phyloP scores from a whole-genome alignment of 148 eudicot genomes.

The Silene conica region DNA sequence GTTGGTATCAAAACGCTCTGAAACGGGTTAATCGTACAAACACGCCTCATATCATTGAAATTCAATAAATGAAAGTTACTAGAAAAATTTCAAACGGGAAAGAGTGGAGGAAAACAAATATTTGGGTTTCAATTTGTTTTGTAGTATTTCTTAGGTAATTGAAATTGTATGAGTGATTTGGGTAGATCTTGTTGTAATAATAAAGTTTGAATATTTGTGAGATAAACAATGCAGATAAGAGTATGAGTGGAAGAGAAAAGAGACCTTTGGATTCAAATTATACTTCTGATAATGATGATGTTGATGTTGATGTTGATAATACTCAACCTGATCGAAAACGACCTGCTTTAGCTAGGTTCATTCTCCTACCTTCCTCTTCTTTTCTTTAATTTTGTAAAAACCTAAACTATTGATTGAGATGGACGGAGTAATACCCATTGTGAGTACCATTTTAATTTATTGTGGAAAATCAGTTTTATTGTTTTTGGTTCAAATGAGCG shows the following conservation, averaged over 20 bases:
- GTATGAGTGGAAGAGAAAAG: slow-evolving; percentile 60
- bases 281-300: slow-evolving; percentile 28
- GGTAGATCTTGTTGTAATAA: not conserved
- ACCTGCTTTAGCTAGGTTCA: slow-evolving; percentile 90
- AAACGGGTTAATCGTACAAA: too few species aligned
- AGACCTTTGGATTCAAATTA: slow-evolving; percentile 58
- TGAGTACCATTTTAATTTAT: too few species aligned
- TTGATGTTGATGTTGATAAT: slow-evolving; percentile 55
- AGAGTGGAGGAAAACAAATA: too few species aligned
- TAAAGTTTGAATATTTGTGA: slow-evolving; percentile 13
- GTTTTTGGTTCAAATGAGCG: too few species aligned
- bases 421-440: too few species aligned
- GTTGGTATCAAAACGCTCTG: too few species aligned
- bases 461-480: too few species aligned
- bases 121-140: slow-evolving; percentile 2
- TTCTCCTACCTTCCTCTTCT: not conserved
- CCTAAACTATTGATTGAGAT: too few species aligned
- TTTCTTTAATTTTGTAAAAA: not conserved
- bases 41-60: too few species aligned
- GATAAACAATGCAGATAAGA: slow-evolving; percentile 59
- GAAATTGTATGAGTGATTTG: slow-evolving; percentile 13
- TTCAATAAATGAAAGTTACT: too few species aligned
- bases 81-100: too few species aligned
- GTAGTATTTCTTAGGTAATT: slow-evolving; percentile 3
- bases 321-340: slow-evolving; percentile 74